Percentiles rank a stretch among this genome's conserved stretches.
phyloP scores from a whole-genome alignment of 2,329 filamentous ascomycete genomes.

The Simplicillium aogashimaense region DNA sequence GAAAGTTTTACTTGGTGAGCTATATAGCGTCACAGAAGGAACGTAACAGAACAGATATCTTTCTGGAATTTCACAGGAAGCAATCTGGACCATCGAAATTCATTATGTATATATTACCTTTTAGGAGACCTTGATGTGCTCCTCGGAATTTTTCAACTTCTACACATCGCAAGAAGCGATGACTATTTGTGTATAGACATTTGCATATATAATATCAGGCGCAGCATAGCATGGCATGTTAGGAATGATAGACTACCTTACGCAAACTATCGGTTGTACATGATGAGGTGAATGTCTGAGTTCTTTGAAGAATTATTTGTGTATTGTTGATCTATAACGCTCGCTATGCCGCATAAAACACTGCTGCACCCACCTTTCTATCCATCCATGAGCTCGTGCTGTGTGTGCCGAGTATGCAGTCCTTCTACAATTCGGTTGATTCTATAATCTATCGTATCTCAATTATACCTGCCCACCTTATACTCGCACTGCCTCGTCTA shows the following conservation, averaged over 20 bases:
- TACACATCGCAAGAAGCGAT: no score
- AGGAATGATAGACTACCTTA: background rate
- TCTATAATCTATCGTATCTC: no score
- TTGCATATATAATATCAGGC: background rate
- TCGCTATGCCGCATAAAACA: background rate
- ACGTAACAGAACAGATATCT: background rate
- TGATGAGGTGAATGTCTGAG: background rate
- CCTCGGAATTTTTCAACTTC: no score
- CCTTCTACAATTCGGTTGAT: no score
- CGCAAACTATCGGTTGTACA: background rate
- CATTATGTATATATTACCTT: constrained; percentile 6
- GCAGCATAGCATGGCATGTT: background rate
- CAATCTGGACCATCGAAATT: background rate
- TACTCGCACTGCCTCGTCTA: background rate
- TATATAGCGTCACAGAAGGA: background rate
- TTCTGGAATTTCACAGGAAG: background rate
- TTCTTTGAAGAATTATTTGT: background rate
- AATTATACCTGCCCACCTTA: no score
- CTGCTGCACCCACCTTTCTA: background rate
- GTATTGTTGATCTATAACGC: background rate
- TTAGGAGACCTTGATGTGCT: background rate
- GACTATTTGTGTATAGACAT: no score
- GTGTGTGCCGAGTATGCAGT: no score
- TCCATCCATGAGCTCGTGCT: background rate
- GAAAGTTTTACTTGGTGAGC: constrained; percentile 62